A percentile compares a stretch with the other conserved stretches of the same genome.
phyloP scores from a whole-genome alignment of 1,284 basidiomycete species.

The Ceratobasidium papillatum region DNA sequence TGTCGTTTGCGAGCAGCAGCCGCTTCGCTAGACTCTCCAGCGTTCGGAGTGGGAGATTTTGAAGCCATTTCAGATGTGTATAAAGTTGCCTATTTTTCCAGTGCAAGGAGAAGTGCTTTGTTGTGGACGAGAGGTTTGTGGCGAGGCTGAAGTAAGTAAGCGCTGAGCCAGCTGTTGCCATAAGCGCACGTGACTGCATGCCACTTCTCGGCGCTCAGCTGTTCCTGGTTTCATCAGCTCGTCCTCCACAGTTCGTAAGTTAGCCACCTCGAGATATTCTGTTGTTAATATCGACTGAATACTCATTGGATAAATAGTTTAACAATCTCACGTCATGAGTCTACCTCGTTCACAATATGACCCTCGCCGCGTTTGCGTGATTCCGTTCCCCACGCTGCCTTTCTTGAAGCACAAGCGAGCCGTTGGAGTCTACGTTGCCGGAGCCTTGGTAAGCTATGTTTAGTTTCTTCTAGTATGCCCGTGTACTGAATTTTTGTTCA shows the following conservation, averaged over 20 bases:
- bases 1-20: constrained; percentile 47
- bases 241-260: constrained; percentile 5
- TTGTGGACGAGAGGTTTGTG: neutral
- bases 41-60: constrained; percentile 1
- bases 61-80: constrained; percentile 7
- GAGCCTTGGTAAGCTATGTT: constrained; percentile 76
- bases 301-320: neutral
- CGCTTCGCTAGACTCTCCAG: constrained; percentile 50
- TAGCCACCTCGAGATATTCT: neutral
- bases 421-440: constrained; percentile 89
- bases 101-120: neutral
- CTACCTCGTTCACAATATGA: constrained; percentile 83
- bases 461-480: constrained; percentile 18
- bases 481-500: constrained; percentile 50
- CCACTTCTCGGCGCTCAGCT: constrained; percentile 11
- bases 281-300: neutral
- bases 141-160: neutral
- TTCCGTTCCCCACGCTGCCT: constrained; percentile 56
- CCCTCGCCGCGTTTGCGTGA: constrained; percentile 80
- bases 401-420: constrained; percentile 68
- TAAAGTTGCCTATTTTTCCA: no score
- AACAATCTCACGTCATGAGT: constrained; percentile 59
- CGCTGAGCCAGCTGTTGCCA: constrained; percentile 20
- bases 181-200: constrained; percentile 2
- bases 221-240: constrained; percentile 20